Conservation (phyloP, 2,329 filamentous ascomycete genomes). For the Colletotrichum plurivorum region DNA sequence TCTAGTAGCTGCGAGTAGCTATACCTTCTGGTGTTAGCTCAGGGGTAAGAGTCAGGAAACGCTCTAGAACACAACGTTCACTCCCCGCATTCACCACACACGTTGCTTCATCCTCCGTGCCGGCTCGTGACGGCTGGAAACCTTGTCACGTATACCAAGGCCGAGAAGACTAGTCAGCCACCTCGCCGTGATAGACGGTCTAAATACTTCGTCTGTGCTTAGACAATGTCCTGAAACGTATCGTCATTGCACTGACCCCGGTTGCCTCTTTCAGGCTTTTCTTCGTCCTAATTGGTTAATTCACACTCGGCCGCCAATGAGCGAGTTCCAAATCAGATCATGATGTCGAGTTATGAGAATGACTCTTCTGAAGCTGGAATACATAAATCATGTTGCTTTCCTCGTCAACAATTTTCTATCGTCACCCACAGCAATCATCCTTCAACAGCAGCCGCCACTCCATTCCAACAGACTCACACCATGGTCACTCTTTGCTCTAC, state of each 20-base stretch:
- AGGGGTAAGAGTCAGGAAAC: not conserved
- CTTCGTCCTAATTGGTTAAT: not conserved
- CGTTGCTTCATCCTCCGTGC: not conserved
- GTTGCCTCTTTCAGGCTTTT: not conserved
- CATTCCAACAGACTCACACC: not conserved
- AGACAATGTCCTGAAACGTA: slow-evolving; percentile 4
- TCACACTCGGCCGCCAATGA: not conserved
- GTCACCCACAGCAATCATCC: not conserved
- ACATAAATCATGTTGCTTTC: not conserved
- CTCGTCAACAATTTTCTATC: too few relatives aligned
- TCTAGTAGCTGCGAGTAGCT: too few relatives aligned
- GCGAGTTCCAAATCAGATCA: not conserved
- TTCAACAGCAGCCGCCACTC: not conserved
- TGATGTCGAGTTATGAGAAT: not conserved
- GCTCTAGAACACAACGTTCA: not conserved
- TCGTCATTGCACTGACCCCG: not conserved
- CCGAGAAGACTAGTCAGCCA: not conserved
- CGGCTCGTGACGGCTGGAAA: not conserved
- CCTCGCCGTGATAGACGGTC: not conserved
- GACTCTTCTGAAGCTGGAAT: not conserved
- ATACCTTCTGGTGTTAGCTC: not conserved
- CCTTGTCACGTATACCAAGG: not conserved
- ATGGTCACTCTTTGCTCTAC: slow-evolving; percentile 20
- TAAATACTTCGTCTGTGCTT: not conserved
- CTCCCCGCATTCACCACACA: not conserved